phyloP scores from a whole-genome alignment of 257 asterid species.

The Nicotiana otophora region DNA sequence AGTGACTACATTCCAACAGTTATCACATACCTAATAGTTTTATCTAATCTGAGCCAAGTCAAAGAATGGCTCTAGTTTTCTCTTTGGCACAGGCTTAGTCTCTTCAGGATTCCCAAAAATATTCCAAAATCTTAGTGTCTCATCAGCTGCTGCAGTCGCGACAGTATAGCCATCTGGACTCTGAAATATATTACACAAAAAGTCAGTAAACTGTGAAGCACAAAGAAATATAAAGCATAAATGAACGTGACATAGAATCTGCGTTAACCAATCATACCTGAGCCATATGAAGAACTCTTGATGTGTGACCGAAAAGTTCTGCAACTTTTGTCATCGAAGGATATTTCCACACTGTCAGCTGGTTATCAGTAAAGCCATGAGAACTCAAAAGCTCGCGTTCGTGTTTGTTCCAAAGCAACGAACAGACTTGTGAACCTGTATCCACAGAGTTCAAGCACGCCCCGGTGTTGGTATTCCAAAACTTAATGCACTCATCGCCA shows the following conservation, averaged over 20 bases:
- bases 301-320: slow-evolving; percentile 91
- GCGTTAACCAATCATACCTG: slow-evolving; percentile 34
- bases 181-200: slow-evolving; percentile 18
- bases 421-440: slow-evolving; percentile 87
- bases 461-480: slow-evolving; percentile 95
- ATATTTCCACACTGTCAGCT: slow-evolving; percentile 90
- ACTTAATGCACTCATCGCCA: slow-evolving; percentile 68
- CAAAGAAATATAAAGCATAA: neutral
- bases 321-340: slow-evolving; percentile 88
- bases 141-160: slow-evolving; percentile 95
- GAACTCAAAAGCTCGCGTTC: slow-evolving; percentile 86
- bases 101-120: slow-evolving; percentile 81
- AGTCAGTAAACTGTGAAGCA: neutral
- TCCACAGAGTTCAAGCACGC: slow-evolving; percentile 90
- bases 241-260: neutral
- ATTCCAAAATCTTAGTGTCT: slow-evolving; percentile 83
- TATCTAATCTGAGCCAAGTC: slow-evolving; percentile 69
- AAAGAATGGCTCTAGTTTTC: slow-evolving; percentile 69
- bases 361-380: slow-evolving; percentile 85
- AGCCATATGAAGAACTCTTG: slow-evolving; percentile 83
- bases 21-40: neutral
- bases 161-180: slow-evolving; percentile 93
- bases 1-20: neutral
- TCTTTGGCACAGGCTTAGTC: slow-evolving; percentile 56
- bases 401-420: slow-evolving; percentile 79